Percentiles rank a stretch among this genome's conserved stretches.
Evolutionary conservation across 192 early-diverging fungal species (phyloP).

Genomic region (Linnemannia zychae): DNA sequence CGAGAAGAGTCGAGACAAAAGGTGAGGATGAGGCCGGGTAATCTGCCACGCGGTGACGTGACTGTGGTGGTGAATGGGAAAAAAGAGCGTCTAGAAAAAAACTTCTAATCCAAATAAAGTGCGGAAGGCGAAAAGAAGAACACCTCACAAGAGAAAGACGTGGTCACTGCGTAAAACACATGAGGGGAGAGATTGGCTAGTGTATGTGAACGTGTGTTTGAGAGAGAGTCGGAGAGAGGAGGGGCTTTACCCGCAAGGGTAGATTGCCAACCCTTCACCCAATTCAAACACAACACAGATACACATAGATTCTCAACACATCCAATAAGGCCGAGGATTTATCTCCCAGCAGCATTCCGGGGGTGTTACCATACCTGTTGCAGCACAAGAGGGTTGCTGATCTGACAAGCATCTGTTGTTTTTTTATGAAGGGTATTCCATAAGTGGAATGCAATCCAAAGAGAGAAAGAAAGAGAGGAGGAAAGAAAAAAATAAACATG

Average conservation of each 20-base stretch:
- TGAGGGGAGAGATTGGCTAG: background rate
- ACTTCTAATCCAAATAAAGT: background rate
- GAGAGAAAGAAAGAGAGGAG: background rate
- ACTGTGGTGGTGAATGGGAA: background rate
- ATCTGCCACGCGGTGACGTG: background rate
- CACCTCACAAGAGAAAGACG: background rate
- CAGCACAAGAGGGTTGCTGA: constrained; percentile 34
- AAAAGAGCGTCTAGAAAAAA: background rate
- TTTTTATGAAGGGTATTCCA: background rate
- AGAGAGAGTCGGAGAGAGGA: background rate
- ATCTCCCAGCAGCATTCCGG: too few relatives aligned
- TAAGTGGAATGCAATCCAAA: background rate
- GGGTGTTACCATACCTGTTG: constrained; percentile 19
- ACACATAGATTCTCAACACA: background rate
- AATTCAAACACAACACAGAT: background rate
- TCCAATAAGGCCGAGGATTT: background rate
- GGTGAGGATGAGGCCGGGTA: background rate
- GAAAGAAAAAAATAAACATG: background rate
- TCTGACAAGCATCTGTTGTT: constrained; percentile 29
- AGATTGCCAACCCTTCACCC: background rate
- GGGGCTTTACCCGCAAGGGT: background rate
- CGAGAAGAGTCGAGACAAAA: background rate
- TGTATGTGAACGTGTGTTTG: background rate
- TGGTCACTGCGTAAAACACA: background rate
- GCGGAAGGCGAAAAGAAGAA: background rate